Base-by-base conservation (phyloP, 768 basidiomycete species). In the Pilatotrama ljubarskyi region DNA sequence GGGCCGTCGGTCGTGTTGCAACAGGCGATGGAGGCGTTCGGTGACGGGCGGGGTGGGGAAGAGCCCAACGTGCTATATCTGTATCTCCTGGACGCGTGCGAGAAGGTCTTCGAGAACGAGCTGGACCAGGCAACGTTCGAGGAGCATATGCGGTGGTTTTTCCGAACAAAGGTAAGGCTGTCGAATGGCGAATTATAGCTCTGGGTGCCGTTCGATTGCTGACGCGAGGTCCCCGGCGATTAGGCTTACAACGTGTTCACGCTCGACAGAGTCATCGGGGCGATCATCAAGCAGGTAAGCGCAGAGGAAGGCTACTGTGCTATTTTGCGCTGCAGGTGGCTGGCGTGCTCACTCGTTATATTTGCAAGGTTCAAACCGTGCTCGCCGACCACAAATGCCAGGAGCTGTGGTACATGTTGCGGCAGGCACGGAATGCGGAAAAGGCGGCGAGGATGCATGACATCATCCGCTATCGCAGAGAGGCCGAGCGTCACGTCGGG, bases 131-230 rank as follows among this genome's bases (percentile, higher is more conserved):
- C 82, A n/a, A 85, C 87, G 20, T 98, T 95, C 68, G 96, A 98
- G 73, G 97, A 98, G 72, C 92, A 93, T 69, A 86, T 98, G 85
- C 79, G 97, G 64, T 92, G 93, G 84, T 91, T 95, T 76, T 95
- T 93, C 76, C 91, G 92, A 32, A 93, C 86, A 61, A 88, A 87
- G 82, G 90, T 90, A 49, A 73, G 63, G 80, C 53, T 48, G 41
- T 46, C 41, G 41, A 55, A 53, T 62, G 20, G 54, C 42, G n/a
- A n/a, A 18, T 25, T 24, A 46, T 29, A 47, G 32, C 26, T 40
- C 32, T 38, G 26, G 38, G 73, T 72, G 29, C 10, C 29, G 29
- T 32, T 4, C 29, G 72, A 8, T 11, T 75, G 79, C 66, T 54
- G 51, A 57, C 59, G 36, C 64, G 24, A 43, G 26, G 40, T 29